These are phyloP conservation scores for Septoria linicola DNA, from an alignment of 2,329 filamentous ascomycete genomes.

Conservation along the genomic window DNA sequence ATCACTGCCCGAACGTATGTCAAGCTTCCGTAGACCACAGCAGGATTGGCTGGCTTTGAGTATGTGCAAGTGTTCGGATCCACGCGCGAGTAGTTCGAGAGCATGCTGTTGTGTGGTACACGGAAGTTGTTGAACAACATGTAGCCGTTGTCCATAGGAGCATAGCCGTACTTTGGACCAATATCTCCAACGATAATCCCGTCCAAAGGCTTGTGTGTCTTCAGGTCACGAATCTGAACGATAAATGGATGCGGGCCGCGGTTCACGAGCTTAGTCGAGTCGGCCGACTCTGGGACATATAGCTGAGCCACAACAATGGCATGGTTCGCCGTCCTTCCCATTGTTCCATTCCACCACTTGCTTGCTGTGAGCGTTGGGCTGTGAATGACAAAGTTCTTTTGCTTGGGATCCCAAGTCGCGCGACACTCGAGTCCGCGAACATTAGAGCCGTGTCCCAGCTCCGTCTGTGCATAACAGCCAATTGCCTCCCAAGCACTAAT, in stretches of 20 bases:
- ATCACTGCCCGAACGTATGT: slow-evolving; percentile 51
- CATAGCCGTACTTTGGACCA: slow-evolving; percentile 56
- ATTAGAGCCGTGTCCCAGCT: slow-evolving; percentile 55
- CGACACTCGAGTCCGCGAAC: slow-evolving; percentile 52
- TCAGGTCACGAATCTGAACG: slow-evolving; percentile 52
- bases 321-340: slow-evolving; percentile 56
- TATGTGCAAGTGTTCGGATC: slow-evolving; percentile 49
- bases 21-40: slow-evolving; percentile 52
- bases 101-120: slow-evolving; percentile 50
- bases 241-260: slow-evolving; percentile 55
- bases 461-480: slow-evolving; percentile 52
- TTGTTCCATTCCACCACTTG: slow-evolving; percentile 57
- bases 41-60: slow-evolving; percentile 49
- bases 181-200: slow-evolving; percentile 56
- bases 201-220: slow-evolving; percentile 48
- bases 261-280: slow-evolving; percentile 40
- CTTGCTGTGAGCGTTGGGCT: slow-evolving; percentile 54
- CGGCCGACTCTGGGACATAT: slow-evolving; percentile 42
- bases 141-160: slow-evolving; percentile 54
- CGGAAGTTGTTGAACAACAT: slow-evolving; percentile 53
- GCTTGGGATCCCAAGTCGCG: slow-evolving; percentile 48
- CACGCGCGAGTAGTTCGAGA: slow-evolving; percentile 51
- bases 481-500: slow-evolving; percentile 53
- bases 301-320: slow-evolving; percentile 56
- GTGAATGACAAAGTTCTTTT: slow-evolving; percentile 51